These are phyloP conservation scores for Penicillium soppii DNA, from an alignment of 495 filamentous ascomycete species.

Conservation along the genomic window DNA sequence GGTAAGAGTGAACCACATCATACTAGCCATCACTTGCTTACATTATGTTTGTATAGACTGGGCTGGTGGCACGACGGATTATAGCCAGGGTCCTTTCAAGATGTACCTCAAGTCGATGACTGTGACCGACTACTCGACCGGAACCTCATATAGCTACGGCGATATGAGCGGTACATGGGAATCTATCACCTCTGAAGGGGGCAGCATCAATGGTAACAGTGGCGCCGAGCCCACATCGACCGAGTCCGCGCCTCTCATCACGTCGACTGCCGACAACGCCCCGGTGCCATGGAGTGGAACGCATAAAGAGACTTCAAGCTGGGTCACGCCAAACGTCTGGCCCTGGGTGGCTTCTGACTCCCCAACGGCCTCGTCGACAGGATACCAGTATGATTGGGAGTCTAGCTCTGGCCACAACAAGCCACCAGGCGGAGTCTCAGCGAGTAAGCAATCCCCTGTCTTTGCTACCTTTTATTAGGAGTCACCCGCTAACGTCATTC, in stretches of 20 bases:
- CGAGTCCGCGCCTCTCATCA: slow-evolving; percentile 50
- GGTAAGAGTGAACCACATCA: slow-evolving; percentile 32
- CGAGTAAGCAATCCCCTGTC: slow-evolving; percentile 47
- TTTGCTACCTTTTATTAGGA: slow-evolving; percentile 8
- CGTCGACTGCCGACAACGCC: slow-evolving; percentile 51
- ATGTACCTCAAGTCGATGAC: slow-evolving; percentile 80
- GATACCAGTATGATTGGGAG: slow-evolving; percentile 70
- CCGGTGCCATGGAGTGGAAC: slow-evolving; percentile 67
- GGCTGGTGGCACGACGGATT: slow-evolving; percentile 82
- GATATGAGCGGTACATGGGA: slow-evolving; percentile 74
- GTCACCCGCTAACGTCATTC: slow-evolving; percentile 13
- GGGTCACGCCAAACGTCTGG: slow-evolving; percentile 54
- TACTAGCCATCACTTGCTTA: slow-evolving; percentile 12
- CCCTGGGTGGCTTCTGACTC: slow-evolving; percentile 57
- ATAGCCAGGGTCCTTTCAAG: slow-evolving; percentile 73
- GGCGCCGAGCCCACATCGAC: slow-evolving; percentile 37
- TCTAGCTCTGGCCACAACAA: slow-evolving; percentile 62
- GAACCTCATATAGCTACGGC: slow-evolving; percentile 74
- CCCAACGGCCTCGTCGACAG: slow-evolving; percentile 40
- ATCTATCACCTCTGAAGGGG: slow-evolving; percentile 76
- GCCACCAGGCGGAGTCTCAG: slow-evolving; percentile 45
- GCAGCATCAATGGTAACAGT: slow-evolving; percentile 58
- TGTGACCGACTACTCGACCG: slow-evolving; percentile 88
- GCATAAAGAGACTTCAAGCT: slow-evolving; percentile 52
- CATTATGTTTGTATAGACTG: slow-evolving; percentile 52